Percentiles rank a stretch among this genome's conserved stretches.
These are phyloP conservation scores for Chalciporus sphaerocephalus DNA, from an alignment of 768 basidiomycete genomes.

Conservation along the genomic window DNA sequence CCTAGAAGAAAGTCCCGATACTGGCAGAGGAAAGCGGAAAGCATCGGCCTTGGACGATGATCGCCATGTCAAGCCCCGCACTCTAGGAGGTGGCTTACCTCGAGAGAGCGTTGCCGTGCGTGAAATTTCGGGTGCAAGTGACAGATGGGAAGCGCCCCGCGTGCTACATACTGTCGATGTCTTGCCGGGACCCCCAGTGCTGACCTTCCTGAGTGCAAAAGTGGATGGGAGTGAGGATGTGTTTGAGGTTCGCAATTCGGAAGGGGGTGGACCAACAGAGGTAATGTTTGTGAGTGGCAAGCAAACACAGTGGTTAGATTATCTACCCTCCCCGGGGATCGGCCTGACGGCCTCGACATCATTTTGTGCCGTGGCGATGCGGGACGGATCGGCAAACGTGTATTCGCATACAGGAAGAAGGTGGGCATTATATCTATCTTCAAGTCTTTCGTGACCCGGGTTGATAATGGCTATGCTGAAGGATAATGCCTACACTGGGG, in stretches of 20 bases:
- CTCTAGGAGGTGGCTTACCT: slow-evolving; percentile 65
- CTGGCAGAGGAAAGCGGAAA: slow-evolving; percentile 50
- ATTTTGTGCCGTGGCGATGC: slow-evolving; percentile 74
- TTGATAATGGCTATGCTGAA: slow-evolving; percentile 28
- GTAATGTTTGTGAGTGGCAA: slow-evolving; percentile 60
- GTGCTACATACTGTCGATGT: slow-evolving; percentile 19
- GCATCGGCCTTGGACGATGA: slow-evolving; percentile 42
- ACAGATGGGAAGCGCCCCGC: slow-evolving; percentile 17
- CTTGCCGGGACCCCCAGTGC: slow-evolving; percentile 49
- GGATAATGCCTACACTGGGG: slow-evolving; percentile 71
- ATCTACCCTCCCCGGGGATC: slow-evolving; percentile 70
- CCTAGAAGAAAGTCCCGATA: slow-evolving; percentile 41
- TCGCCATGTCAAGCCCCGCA: slow-evolving; percentile 39
- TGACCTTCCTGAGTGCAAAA: slow-evolving; percentile 54
- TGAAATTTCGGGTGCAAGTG: slow-evolving; percentile 41
- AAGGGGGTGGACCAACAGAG: slow-evolving; percentile 60
- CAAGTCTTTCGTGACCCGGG: neutral
- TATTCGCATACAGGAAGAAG: slow-evolving; percentile 83
- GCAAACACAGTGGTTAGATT: slow-evolving; percentile 87
- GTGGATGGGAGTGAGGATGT: slow-evolving; percentile 66
- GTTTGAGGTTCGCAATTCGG: slow-evolving; percentile 77
- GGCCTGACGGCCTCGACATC: slow-evolving; percentile 54
- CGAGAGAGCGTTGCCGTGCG: slow-evolving; percentile 48
- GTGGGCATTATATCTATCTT: slow-evolving; percentile 39
- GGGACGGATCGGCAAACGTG: slow-evolving; percentile 77